Evolutionary conservation across 148 eudicot species (phyloP), one percentile per base, ranked within the genome.

Genomic region (Nepenthes mirabilis): DNA sequence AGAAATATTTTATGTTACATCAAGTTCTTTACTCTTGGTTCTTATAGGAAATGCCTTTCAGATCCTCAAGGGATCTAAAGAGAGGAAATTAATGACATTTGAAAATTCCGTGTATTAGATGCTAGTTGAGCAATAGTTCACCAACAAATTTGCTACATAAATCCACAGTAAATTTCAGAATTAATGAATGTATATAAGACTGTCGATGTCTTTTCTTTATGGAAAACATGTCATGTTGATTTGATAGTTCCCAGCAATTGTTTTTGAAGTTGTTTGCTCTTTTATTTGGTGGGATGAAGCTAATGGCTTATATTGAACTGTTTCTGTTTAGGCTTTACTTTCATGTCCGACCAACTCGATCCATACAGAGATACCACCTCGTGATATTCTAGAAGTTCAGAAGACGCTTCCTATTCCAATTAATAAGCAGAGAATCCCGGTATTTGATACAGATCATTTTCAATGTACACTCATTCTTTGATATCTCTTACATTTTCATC

Each of bases 301-400:
- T 49, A 11, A 49, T 12, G 10, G 11, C 52, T 11, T 49, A 5
- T 49, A 2, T 10, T 49, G 14, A 49, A 23, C 11, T 49, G 12
- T n/a, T 49, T 45, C 52, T 12, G 2, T 49, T 10, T 49, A 80
- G 84, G 84, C 84, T 33, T 64, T 80, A 53, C 64, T 80, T 37
- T 74, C 84, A 65, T 80, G 81, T 58, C 84, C 84, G 34, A 77
- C 84, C 49, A 77, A 60, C 72, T 80, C 84, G 2, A 80, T 80
- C 60, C 72, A 58, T 60, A 80, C 81, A 12, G 75, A 71, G 69
- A 67, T 65, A 36, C 79, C 79, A 59, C 63, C 70, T 56, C 55
- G 33, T 52, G 84, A 77, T 65, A 74, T 80, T 53, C 36, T 65
- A 47, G 72, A 71, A 53, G 84, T 71, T 76, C 79, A 80, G 47